These are phyloP conservation scores for Botrytis aclada DNA, from an alignment of 2,329 filamentous ascomycete genomes.

Conservation along the genomic window DNA sequence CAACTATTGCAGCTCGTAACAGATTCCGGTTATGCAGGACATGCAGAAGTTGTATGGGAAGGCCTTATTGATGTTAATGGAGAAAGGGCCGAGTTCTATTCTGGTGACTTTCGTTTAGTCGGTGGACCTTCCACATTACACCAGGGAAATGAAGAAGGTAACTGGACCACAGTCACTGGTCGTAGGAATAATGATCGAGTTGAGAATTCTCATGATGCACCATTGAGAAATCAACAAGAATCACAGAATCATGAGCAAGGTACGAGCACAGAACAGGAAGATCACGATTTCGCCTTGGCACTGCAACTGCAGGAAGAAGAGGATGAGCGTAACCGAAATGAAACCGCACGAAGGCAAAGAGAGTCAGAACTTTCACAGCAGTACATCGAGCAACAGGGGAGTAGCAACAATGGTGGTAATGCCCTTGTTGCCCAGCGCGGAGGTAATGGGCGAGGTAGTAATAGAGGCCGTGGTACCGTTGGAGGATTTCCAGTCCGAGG, in stretches of 20 bases:
- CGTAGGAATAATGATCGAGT: constrained; percentile 12
- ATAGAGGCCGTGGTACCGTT: not conserved
- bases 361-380: constrained; percentile 68
- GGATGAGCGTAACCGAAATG: constrained; percentile 67
- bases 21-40: constrained; percentile 82
- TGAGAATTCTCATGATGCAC: constrained; percentile 6
- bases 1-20: constrained; percentile 83
- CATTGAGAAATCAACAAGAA: constrained; percentile 9
- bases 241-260: constrained; percentile 22
- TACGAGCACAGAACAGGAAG: constrained; percentile 62
- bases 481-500: constrained; percentile 1
- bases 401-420: constrained; percentile 34
- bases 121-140: constrained; percentile 49
- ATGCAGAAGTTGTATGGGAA: constrained; percentile 96
- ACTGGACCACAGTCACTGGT: constrained; percentile 29
- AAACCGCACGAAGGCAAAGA: constrained; percentile 59
- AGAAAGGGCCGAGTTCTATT: constrained; percentile 76
- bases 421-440: constrained; percentile 31
- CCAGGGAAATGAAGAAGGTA: constrained; percentile 18
- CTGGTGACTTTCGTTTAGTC: constrained; percentile 86
- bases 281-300: constrained; percentile 80
- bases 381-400: constrained; percentile 64
- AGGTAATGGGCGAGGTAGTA: constrained; percentile 26
- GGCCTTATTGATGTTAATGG: constrained; percentile 86
- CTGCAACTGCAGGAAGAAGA: constrained; percentile 94